Conservation (phyloP, 1,139 yeast species). For the Tardiomyces digboiensis region DNA sequence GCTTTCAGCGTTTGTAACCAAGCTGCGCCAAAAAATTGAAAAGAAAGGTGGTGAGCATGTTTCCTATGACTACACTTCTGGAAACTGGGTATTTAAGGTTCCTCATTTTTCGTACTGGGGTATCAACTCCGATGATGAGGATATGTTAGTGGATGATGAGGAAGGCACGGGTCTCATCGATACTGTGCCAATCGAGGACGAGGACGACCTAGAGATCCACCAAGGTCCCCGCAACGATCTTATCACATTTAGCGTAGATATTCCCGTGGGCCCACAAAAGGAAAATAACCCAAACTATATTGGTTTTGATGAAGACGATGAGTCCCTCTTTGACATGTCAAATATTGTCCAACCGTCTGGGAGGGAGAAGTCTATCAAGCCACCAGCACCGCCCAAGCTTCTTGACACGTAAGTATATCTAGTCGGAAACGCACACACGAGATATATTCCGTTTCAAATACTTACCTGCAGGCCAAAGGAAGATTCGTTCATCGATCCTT, state of each 20-base stretch:
- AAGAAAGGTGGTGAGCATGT: slow-evolving; percentile 68
- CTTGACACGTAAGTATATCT: background rate
- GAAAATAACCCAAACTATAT: background rate
- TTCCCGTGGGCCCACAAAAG: background rate
- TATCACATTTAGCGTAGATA: slow-evolving; percentile 6
- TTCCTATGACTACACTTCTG: slow-evolving; percentile 48
- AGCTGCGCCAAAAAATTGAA: slow-evolving; percentile 35
- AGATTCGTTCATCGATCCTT: too few relatives aligned
- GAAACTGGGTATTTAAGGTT: slow-evolving; percentile 73
- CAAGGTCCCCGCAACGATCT: slow-evolving; percentile 1
- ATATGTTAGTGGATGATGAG: slow-evolving; percentile 37
- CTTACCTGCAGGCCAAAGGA: too few relatives aligned
- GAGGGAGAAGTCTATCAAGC: background rate
- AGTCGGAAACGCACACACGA: background rate
- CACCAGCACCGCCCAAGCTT: background rate
- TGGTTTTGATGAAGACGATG: slow-evolving; percentile 6
- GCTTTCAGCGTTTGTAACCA: slow-evolving; percentile 35
- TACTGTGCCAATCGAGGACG: background rate
- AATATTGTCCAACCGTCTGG: background rate
- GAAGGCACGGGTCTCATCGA: too few relatives aligned
- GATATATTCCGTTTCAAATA: too few relatives aligned
- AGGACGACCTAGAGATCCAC: background rate
- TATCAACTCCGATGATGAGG: slow-evolving; percentile 57
- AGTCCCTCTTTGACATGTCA: background rate
- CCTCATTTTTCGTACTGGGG: slow-evolving; percentile 97